Base-by-base conservation (phyloP, 129 eudicot species). In the Cynara cardunculus region DNA sequence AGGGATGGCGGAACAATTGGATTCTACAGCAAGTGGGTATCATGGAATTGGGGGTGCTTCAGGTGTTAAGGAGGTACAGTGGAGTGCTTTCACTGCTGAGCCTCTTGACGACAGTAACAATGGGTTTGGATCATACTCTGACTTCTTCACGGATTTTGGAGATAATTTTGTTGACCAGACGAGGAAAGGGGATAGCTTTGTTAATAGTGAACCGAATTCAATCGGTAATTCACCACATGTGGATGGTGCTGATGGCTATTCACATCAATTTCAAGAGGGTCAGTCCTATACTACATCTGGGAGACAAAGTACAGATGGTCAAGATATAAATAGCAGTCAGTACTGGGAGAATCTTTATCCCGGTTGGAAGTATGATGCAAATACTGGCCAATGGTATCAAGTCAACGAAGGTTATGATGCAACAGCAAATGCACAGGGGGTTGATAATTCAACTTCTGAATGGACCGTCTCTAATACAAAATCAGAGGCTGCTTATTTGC, bases 261-360 rank as follows among this genome's bases (percentile, higher is more conserved):
- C 82, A 7, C 79, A 67, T 10, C 87, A 86, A 49, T 78, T 75
- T 85, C 92, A 87, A 82, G 93, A 87, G 53, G 84, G 64, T 21
- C 85, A 88, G 34, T 74, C 67, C 18, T 46, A 75, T 81, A 91
- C 74, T 3, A 72, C 89, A 7, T 72, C 88, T 19, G 72, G 81
- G 11, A 84, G 85, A 32, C 91, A 90, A 81, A 78, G 80, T 81
- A 66, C 77, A 6, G 84, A 77, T 59, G 79, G 59, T 25, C 89
- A 81, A 82, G 93, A 89, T 87, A n/a, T 77, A 46, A 82, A 81
- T 84, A 88, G 87, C 27, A 82, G 56, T 70, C 81, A 89, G 85
- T 90, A 90, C 69, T 92, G 89, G 94, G 99, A 95, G 70, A 87
- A 81, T 87, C 94, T 81, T 18, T 95, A 92, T 87, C 99, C 99